Evolutionary conservation across 2,329 filamentous ascomycete species (phyloP).

Genomic region (Colletotrichum cuscutae): DNA sequence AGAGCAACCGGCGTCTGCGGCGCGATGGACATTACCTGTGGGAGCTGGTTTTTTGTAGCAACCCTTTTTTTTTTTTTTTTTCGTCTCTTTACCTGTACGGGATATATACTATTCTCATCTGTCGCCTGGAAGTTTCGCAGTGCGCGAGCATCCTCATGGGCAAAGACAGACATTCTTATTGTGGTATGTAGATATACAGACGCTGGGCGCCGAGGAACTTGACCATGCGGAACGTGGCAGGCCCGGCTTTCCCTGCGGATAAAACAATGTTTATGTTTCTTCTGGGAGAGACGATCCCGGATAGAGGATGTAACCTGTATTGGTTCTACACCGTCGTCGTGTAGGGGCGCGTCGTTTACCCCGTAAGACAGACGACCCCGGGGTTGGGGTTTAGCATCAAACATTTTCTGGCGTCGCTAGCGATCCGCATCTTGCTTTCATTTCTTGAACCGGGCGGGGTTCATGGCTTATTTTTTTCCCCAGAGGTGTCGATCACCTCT

Average conservation of each 20-base stretch:
- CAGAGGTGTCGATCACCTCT: slow-evolving; percentile 29
- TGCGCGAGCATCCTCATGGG: slow-evolving; percentile 20
- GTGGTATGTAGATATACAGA: slow-evolving; percentile 20
- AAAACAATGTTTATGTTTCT: neutral
- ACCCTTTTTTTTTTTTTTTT: neutral
- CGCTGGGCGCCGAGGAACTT: neutral
- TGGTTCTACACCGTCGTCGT: neutral
- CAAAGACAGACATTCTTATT: neutral
- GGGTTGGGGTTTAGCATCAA: neutral
- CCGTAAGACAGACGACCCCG: neutral
- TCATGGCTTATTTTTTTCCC: neutral
- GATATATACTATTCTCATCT: neutral
- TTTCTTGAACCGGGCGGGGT: slow-evolving; percentile 16
- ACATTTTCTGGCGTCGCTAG: slow-evolving; percentile 21
- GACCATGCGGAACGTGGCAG: slow-evolving; percentile 4
- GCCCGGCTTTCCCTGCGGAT: neutral
- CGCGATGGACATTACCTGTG: slow-evolving; percentile 27
- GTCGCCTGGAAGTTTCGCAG: slow-evolving; percentile 23
- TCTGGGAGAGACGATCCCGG: neutral
- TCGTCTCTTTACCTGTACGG: neutral
- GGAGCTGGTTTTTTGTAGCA: slow-evolving; percentile 31
- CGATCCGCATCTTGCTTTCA: slow-evolving; percentile 20
- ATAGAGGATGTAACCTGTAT: neutral
- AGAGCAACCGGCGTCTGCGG: slow-evolving; percentile 32
- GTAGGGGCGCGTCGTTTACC: neutral